Base-by-base conservation (phyloP, 805 yeast species). In the Candida anglica region DNA sequence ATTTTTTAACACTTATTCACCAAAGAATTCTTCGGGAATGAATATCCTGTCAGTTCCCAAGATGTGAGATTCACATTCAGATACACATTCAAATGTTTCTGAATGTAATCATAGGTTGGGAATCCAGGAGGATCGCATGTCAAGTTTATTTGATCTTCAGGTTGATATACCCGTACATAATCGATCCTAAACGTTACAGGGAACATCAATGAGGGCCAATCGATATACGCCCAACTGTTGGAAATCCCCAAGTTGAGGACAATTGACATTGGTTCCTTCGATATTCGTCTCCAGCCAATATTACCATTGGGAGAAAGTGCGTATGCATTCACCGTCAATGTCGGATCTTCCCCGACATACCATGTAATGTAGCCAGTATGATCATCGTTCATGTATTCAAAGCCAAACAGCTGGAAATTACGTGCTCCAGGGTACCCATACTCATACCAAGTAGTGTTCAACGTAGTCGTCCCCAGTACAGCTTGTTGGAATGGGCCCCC, bases 21-120 rank as follows among this genome's bases (percentile, higher is more conserved):
- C 35, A 83, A 52, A 10, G 46, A 58, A 55, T 82, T 82, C 48
- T 75, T 76, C 14, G 96, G 96, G 51, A 60, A 58, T 3, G 57
- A 38, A 54, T 79, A 66, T 3, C 71, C 72, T 1, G 70, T 71
- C 21, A 33, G 39, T 29, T 50, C 41, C 69, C 71, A 67, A 8
- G 58, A 39, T 3, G 71, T 66, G 20, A 49, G 39, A 39, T 66
- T 64, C 10, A 44, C 40, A 38, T 66, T 63, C 33, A 30, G 19
- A 42, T 66, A 67, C 2, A 68, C 68, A 17, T 42, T 39, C 25
- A 41, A 14, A 33, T 66, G 71, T 4, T 34, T 29, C 16, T 55
- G 36, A 27, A 66, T 66, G 36, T 66, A 66, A 19, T 61, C 54
- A 1, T 48, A 32, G 0, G 71, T 66, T 6, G 71, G 71, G 36